A percentile compares a stretch with the other conserved stretches of the same genome.
Conservation (phyloP, 2,329 filamentous ascomycete species). For the Colletotrichum sp. region DNA sequence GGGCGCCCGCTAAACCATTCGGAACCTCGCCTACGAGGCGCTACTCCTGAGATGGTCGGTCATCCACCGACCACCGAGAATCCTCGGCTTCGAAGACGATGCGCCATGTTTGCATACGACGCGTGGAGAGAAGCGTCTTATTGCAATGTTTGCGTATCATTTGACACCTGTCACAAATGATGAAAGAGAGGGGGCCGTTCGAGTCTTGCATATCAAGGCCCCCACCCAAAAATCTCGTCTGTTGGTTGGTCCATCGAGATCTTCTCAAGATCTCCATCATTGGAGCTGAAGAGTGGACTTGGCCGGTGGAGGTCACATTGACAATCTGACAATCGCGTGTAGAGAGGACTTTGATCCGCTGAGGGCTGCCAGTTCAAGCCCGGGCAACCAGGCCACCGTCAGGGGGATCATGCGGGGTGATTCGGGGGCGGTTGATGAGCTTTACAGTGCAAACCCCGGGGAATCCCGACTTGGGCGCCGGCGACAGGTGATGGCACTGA, state of each 20-base stretch:
- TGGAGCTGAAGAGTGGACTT: not conserved
- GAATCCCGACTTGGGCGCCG: not conserved
- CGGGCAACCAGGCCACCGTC: not conserved
- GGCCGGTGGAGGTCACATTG: not conserved
- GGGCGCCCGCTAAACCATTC: not conserved
- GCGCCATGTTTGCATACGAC: not conserved
- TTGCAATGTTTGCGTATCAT: not conserved
- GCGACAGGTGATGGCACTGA: not conserved
- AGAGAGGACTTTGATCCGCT: not conserved
- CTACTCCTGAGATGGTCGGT: not conserved
- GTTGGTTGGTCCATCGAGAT: conserved; percentile 13
- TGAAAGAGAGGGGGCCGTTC: not conserved
- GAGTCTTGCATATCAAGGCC: not conserved
- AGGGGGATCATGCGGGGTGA: not conserved
- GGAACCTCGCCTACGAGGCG: not conserved
- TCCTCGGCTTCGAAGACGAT: not conserved
- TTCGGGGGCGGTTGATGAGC: not conserved
- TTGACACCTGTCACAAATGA: conserved; percentile 10
- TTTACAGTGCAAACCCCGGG: not conserved
- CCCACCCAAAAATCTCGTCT: not conserved
- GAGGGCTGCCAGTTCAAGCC: not conserved
- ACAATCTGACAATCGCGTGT: not conserved
- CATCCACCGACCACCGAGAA: conserved; percentile 2
- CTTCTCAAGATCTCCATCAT: conserved; percentile 7
- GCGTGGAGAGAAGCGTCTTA: not conserved